These are phyloP conservation scores for Grosmannia clavigera DNA, from an alignment of 2,329 filamentous ascomycete species.

Conservation along the genomic window DNA sequence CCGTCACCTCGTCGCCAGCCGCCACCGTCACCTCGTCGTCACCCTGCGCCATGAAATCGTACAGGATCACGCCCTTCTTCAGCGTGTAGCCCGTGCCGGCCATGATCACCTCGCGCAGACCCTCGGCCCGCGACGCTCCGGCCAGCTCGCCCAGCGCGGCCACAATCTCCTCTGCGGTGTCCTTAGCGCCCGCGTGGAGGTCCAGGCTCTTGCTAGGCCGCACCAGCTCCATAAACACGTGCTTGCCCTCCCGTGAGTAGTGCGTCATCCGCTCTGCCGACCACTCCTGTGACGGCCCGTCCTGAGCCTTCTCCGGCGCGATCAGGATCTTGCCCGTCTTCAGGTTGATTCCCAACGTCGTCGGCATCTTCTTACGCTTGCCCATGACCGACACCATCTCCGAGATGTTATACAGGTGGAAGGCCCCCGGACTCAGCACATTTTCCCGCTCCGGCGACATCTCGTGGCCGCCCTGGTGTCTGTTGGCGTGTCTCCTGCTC, in stretches of 20 bases:
- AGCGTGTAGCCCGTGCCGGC: constrained; percentile 58
- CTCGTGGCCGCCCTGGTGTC: constrained; percentile 9
- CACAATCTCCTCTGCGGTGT: constrained; percentile 91
- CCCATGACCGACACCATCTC: constrained; percentile 97
- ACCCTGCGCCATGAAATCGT: constrained; percentile 93
- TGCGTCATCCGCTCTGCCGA: constrained; percentile 90
- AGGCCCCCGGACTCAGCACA: constrained; percentile 59
- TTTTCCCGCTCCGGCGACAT: constrained; percentile 13
- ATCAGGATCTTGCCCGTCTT: constrained; percentile 82
- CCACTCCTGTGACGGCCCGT: constrained; percentile 86
- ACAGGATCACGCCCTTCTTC: constrained; percentile 78
- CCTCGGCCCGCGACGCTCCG: constrained; percentile 72
- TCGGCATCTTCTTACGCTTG: constrained; percentile 96
- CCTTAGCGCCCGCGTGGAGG: constrained; percentile 93
- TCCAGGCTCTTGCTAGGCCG: constrained; percentile 89
- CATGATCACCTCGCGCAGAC: constrained; percentile 72
- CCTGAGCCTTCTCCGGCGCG: constrained; percentile 69
- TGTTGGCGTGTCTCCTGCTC: constrained; percentile 5
- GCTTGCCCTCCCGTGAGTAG: constrained; percentile 95
- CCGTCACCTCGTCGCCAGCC: constrained; percentile 77
- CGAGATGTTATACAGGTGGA: constrained; percentile 91
- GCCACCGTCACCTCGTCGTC: constrained; percentile 92
- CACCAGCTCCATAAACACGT: constrained; percentile 90
- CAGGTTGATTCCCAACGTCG: constrained; percentile 87
- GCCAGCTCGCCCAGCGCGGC: constrained; percentile 77